These are phyloP conservation scores for Botrytis tulipae DNA, from an alignment of 2,329 filamentous ascomycete genomes.

Conservation along the genomic window DNA sequence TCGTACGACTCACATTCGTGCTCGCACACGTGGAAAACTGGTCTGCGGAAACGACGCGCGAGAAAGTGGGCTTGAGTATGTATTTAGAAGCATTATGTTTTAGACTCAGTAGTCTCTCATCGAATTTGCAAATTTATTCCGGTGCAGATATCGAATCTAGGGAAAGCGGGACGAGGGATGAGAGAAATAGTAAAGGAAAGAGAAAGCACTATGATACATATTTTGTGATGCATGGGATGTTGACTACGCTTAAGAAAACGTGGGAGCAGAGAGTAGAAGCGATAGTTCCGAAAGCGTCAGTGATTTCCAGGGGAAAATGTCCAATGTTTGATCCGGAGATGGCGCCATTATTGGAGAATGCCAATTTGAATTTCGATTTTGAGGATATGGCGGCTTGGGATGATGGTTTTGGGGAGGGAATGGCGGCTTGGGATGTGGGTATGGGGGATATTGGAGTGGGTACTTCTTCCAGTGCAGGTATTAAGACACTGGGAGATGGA, in stretches of 20 bases:
- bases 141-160: background rate
- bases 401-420: background rate
- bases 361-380: conserved; percentile 24
- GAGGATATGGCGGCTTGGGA: conserved; percentile 10
- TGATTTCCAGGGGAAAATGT: background rate
- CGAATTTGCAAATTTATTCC: background rate
- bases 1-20: conserved; percentile 34
- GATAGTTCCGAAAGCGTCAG: background rate
- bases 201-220: background rate
- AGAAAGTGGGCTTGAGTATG: conserved; percentile 33
- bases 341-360: background rate
- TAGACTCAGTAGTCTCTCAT: conserved; percentile 29
- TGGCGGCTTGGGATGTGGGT: background rate
- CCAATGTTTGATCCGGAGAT: conserved; percentile 10
- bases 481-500: background rate
- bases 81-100: conserved; percentile 37
- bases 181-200: background rate
- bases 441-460: background rate
- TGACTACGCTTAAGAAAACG: conserved; percentile 5
- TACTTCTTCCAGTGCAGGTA: background rate
- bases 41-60: conserved; percentile 30
- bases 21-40: conserved; percentile 32
- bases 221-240: background rate
- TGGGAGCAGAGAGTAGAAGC: background rate
- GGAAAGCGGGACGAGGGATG: background rate